Conservation (phyloP, 345 rosid species). For the Xanthoceras sorbifolium region DNA sequence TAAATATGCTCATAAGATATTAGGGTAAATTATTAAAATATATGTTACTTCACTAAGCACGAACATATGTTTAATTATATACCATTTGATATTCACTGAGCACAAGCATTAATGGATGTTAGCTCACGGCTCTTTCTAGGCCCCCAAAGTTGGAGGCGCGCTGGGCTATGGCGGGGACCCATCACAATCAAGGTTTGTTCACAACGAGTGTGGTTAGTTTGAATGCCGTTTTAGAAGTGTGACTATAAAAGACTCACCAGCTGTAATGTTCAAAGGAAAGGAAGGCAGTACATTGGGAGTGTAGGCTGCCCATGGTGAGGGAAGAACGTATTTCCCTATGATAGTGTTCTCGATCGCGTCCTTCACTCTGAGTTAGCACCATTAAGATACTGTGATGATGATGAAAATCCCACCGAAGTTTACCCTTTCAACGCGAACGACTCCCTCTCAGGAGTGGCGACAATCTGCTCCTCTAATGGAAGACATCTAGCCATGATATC, state of each 20-base stretch:
- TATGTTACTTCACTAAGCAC: too few species aligned
- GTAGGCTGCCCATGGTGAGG: conserved; percentile 98
- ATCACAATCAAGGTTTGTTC: conserved; percentile 83
- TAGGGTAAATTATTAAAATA: too few species aligned
- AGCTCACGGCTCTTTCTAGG: conserved; percentile 95
- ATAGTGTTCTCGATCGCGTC: conserved; percentile 74
- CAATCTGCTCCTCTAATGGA: conserved; percentile 91
- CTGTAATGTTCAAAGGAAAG: conserved; percentile 94
- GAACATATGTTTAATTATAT: too few species aligned
- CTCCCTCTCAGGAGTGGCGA: conserved; percentile 93
- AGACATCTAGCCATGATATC: conserved; percentile 99
- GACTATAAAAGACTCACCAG: conserved; percentile 72
- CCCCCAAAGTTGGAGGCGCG: conserved; percentile 83
- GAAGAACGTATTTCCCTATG: conserved; percentile 92
- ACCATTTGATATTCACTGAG: too few species aligned
- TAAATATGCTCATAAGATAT: too few species aligned
- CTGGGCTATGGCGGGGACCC: conserved; percentile 73
- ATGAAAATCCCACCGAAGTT: conserved; percentile 72
- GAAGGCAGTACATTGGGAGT: conserved; percentile 92
- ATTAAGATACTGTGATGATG: conserved; percentile 83
- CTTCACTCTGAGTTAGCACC: conserved; percentile 76
- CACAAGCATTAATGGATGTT: conserved; percentile 98
- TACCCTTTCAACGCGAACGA: conserved; percentile 93
- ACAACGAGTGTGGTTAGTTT: conserved; percentile 88
- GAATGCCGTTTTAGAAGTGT: conserved; percentile 92